These are phyloP conservation scores for Adenanthera pavonina DNA, from an alignment of 306 rosid genomes.

Conservation along the genomic window DNA sequence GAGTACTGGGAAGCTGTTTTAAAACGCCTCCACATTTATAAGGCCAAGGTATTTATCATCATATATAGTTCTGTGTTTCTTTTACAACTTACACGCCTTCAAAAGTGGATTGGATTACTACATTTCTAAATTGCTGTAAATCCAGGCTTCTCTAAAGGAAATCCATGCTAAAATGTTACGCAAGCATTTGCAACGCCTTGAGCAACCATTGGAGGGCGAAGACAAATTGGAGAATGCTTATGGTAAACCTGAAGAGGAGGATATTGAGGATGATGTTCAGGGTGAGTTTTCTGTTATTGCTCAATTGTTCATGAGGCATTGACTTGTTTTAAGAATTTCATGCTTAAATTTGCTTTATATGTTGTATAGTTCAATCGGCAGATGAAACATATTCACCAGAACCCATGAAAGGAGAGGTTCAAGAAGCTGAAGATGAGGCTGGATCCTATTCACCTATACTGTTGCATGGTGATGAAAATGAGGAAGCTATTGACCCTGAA, in stretches of 20 bases:
- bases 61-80: constrained; percentile 24
- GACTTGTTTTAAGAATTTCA: constrained; percentile 12
- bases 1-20: constrained; percentile 97
- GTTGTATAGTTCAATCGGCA: constrained; percentile 39
- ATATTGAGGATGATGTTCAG: constrained; percentile 52
- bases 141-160: constrained; percentile 90
- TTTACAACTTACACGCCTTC: not conserved
- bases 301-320: constrained; percentile 23
- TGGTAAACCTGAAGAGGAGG: constrained; percentile 52
- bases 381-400: constrained; percentile 77
- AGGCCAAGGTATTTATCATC: constrained; percentile 82
- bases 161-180: constrained; percentile 86
- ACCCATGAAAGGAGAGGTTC: constrained; percentile 61
- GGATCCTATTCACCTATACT: constrained; percentile 91
- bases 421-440: constrained; percentile 68
- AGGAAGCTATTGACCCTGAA: constrained; percentile 92
- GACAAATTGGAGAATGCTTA: constrained; percentile 52
- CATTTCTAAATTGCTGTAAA: constrained; percentile 38
- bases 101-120: constrained; percentile 9
- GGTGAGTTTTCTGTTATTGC: constrained; percentile 50
- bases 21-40: constrained; percentile 84
- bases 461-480: constrained; percentile 81
- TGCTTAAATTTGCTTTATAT: constrained; percentile 19
- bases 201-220: constrained; percentile 65
- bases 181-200: constrained; percentile 74